Conservation (phyloP, 371 early-diverging fungal genomes). For the Gilbertella persicaria region DNA sequence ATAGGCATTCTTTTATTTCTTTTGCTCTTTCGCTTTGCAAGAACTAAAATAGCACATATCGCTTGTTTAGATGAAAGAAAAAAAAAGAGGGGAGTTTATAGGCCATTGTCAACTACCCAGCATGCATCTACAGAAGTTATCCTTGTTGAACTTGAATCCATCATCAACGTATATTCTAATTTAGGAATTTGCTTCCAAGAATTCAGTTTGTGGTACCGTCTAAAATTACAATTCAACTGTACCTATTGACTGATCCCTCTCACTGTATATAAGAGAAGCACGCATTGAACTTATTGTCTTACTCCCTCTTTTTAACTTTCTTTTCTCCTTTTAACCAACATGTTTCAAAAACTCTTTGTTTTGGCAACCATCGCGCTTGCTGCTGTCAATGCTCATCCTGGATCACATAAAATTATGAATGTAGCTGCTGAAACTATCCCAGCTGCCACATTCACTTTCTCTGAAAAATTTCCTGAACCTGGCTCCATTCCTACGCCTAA, state of each 20-base stretch:
- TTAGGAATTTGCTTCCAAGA: constrained; percentile 14
- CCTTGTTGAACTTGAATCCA: background rate
- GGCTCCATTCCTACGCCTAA: constrained; percentile 43
- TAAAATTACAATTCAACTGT: constrained; percentile 1
- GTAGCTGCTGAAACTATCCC: constrained; percentile 12
- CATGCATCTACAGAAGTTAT: too few relatives aligned
- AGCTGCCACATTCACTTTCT: constrained; percentile 34
- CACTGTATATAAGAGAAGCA: too few relatives aligned
- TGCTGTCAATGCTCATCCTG: constrained; percentile 26
- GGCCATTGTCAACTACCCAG: too few relatives aligned
- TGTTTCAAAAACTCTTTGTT: constrained; percentile 27
- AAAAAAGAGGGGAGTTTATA: too few relatives aligned
- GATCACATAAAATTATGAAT: constrained; percentile 10
- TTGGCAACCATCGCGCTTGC: constrained; percentile 22
- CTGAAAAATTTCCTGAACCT: constrained; percentile 38
- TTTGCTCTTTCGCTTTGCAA: background rate
- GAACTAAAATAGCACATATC: too few relatives aligned
- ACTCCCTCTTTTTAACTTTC: background rate
- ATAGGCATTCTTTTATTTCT: too few relatives aligned
- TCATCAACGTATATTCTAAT: background rate
- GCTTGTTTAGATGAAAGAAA: too few relatives aligned
- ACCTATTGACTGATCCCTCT: background rate
- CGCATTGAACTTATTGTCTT: constrained; percentile 3
- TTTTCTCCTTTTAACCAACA: constrained; percentile 8
- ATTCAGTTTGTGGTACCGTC: constrained; percentile 26